Conservation (phyloP, 2,329 filamentous ascomycete species). For the Fonsecaea monophora region DNA sequence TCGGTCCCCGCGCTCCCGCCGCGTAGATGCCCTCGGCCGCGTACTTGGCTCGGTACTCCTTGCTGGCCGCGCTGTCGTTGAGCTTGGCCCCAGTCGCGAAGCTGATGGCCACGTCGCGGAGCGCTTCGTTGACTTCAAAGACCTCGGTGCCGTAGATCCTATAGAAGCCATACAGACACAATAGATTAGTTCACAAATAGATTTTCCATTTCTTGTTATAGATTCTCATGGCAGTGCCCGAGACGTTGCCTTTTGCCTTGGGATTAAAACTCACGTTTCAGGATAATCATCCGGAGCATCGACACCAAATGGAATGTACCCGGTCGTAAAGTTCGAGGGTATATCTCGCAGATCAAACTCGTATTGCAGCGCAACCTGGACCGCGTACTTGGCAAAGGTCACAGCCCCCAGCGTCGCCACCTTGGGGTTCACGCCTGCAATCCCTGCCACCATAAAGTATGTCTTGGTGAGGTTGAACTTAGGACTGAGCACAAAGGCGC, state of each 20-base stretch:
- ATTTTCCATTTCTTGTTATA: background rate
- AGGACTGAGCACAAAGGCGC: constrained; percentile 66
- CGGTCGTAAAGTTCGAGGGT: constrained; percentile 68
- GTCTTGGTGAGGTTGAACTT: constrained; percentile 69
- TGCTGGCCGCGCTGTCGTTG: constrained; percentile 58
- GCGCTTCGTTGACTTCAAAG: constrained; percentile 67
- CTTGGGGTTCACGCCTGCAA: constrained; percentile 76
- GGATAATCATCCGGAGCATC: constrained; percentile 64
- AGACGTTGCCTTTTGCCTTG: too few species aligned
- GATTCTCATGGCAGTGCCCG: background rate
- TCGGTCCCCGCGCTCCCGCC: constrained; percentile 56
- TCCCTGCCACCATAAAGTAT: constrained; percentile 75
- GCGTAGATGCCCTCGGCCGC: constrained; percentile 46
- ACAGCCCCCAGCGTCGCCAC: constrained; percentile 70
- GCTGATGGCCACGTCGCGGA: constrained; percentile 61
- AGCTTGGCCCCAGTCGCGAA: constrained; percentile 62
- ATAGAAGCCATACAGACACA: background rate
- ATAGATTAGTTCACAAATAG: constrained; percentile 27
- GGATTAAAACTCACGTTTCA: constrained; percentile 8
- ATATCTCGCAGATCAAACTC: constrained; percentile 76
- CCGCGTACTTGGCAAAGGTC: constrained; percentile 71
- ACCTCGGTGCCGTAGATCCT: constrained; percentile 73
- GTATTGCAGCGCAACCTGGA: constrained; percentile 78
- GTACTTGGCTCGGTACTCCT: constrained; percentile 64
- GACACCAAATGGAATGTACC: constrained; percentile 71